phyloP scores from a whole-genome alignment of 257 asterid species.

The Solanum appendiculatum region DNA sequence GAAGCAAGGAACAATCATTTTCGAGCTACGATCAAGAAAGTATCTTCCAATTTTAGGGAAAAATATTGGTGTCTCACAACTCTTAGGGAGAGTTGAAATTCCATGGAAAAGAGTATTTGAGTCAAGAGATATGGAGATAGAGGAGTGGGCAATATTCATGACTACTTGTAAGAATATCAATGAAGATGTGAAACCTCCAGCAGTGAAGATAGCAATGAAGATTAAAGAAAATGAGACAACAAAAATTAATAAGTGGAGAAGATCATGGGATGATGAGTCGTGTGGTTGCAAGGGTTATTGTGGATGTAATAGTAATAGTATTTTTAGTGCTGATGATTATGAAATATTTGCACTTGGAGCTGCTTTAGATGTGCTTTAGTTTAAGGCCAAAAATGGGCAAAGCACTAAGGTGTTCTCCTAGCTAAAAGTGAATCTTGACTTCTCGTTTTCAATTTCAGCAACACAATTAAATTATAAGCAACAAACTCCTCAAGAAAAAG shows the following conservation, averaged over 20 bases:
- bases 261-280: not conserved
- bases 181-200: conserved; percentile 39
- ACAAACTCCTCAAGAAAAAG: not conserved
- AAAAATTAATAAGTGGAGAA: not conserved
- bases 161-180: conserved; percentile 2
- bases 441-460: not conserved
- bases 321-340: conserved; percentile 1
- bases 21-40: conserved; percentile 50
- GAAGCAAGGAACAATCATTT: conserved; percentile 19
- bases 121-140: conserved; percentile 20
- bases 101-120: conserved; percentile 35
- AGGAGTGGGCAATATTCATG: conserved; percentile 43
- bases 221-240: conserved; percentile 2
- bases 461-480: not conserved
- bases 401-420: not conserved
- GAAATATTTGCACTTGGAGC: conserved; percentile 23
- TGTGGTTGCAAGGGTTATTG: not conserved
- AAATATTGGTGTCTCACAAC: conserved; percentile 30
- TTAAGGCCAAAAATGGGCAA: not conserved
- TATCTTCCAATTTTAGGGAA: conserved; percentile 15
- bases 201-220: conserved; percentile 32
- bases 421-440: not conserved
- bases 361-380: conserved; percentile 26
- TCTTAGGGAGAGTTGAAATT: conserved; percentile 45
- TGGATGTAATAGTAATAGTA: conserved; percentile 1